Evolutionary conservation across 2,329 filamentous ascomycete genomes (phyloP).

Genomic region (Pseudonectria buxi): DNA sequence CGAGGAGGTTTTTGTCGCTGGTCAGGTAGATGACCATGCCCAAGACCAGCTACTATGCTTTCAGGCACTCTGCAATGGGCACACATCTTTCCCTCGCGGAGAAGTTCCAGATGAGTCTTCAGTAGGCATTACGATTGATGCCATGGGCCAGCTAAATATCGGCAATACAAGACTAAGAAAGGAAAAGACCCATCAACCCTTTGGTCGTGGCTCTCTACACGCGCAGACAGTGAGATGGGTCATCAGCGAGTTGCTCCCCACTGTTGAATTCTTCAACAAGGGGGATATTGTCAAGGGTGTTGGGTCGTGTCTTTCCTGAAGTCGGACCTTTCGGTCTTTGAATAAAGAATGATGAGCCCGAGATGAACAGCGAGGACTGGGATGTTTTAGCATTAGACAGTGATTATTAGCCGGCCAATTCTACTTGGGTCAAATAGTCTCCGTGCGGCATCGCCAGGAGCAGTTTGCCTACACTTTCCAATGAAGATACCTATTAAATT

Average conservation of each 20-base stretch:
- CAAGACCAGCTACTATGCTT: slow-evolving; percentile 57
- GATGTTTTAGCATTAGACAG: too few species aligned
- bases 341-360: too few species aligned
- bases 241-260: slow-evolving; percentile 42
- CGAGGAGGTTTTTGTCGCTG: slow-evolving; percentile 36
- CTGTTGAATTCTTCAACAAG: slow-evolving; percentile 42
- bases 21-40: slow-evolving; percentile 49
- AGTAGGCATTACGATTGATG: slow-evolving; percentile 19
- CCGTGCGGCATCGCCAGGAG: too few species aligned
- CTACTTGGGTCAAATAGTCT: too few species aligned
- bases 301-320: slow-evolving; percentile 16
- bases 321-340: too few species aligned
- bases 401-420: too few species aligned
- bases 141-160: slow-evolving; percentile 23
- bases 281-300: slow-evolving; percentile 44
- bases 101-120: slow-evolving; percentile 10
- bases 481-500: too few species aligned
- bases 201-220: slow-evolving; percentile 51
- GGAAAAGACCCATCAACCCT: slow-evolving; percentile 43
- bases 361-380: too few species aligned
- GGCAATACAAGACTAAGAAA: slow-evolving; percentile 25
- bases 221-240: slow-evolving; percentile 57
- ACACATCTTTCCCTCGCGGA: slow-evolving; percentile 38
- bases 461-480: too few species aligned
- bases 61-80: slow-evolving; percentile 49